Conservation (phyloP, 2,329 filamentous ascomycete genomes). For the Stromatinia cepivora region DNA sequence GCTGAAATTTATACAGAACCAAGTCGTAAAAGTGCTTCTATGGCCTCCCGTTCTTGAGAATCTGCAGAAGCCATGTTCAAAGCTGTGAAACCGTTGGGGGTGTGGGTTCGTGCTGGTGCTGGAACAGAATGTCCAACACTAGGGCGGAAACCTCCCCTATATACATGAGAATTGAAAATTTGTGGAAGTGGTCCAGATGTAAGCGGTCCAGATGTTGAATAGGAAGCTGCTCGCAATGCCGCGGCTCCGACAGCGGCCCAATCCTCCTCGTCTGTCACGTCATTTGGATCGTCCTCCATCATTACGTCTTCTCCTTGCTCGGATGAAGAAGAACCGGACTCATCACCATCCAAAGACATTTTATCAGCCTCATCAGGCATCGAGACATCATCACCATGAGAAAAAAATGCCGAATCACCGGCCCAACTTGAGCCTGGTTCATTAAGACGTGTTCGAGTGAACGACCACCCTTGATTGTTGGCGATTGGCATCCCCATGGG, state of each 20-base stretch:
- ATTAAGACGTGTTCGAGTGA: constrained; percentile 51
- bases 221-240: constrained; percentile 70
- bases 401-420: constrained; percentile 73
- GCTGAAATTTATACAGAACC: constrained; percentile 65
- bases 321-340: constrained; percentile 69
- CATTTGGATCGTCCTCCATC: constrained; percentile 75
- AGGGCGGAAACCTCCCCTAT: constrained; percentile 43
- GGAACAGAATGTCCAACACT: constrained; percentile 38
- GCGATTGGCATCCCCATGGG: constrained; percentile 58
- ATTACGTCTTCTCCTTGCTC: constrained; percentile 65
- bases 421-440: constrained; percentile 61
- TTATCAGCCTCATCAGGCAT: constrained; percentile 88
- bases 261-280: constrained; percentile 93
- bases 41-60: constrained; percentile 76
- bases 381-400: constrained; percentile 63
- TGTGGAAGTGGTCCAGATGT: constrained; percentile 41
- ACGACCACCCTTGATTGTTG: constrained; percentile 47
- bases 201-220: constrained; percentile 57
- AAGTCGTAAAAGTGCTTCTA: constrained; percentile 77
- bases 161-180: constrained; percentile 48
- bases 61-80: constrained; percentile 49
- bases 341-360: constrained; percentile 83
- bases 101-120: constrained; percentile 46
- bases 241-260: constrained; percentile 89
- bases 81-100: constrained; percentile 50